Conservation (phyloP, 192 early-diverging fungal genomes). For the Gonapodya prolifera region DNA sequence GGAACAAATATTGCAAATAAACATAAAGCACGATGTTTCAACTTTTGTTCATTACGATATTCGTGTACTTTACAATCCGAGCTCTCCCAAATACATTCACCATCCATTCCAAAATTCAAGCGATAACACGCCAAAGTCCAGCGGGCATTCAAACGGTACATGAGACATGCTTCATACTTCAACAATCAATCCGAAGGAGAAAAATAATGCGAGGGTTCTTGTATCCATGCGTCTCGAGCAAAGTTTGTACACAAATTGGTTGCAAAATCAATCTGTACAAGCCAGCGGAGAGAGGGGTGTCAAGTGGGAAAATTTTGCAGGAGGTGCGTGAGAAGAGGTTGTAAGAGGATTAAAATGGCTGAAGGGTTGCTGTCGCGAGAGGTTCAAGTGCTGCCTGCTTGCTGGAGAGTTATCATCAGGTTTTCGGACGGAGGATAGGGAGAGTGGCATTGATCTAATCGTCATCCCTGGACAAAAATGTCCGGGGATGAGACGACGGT, state of each 20-base stretch:
- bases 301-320: neutral
- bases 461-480: neutral
- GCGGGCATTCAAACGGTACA: neutral
- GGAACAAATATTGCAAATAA: too few species aligned
- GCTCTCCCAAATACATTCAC: neutral
- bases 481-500: neutral
- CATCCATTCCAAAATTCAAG: neutral
- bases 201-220: neutral
- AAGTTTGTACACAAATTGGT: neutral
- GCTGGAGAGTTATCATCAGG: too few species aligned
- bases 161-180: neutral
- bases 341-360: too few species aligned
- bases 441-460: neutral
- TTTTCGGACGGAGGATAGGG: neutral
- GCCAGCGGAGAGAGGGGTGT: neutral
- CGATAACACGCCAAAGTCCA: neutral
- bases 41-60: neutral
- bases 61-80: neutral
- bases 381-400: too few species aligned
- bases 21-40: too few species aligned
- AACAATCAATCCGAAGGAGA: neutral
- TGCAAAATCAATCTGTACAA: neutral
- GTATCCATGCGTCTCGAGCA: neutral
- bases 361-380: too few species aligned
- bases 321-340: neutral